Evolutionary conservation across 331 rosid species (phyloP), one percentile per base, ranked within the genome.

Genomic region (Pyrus hybrid): DNA sequence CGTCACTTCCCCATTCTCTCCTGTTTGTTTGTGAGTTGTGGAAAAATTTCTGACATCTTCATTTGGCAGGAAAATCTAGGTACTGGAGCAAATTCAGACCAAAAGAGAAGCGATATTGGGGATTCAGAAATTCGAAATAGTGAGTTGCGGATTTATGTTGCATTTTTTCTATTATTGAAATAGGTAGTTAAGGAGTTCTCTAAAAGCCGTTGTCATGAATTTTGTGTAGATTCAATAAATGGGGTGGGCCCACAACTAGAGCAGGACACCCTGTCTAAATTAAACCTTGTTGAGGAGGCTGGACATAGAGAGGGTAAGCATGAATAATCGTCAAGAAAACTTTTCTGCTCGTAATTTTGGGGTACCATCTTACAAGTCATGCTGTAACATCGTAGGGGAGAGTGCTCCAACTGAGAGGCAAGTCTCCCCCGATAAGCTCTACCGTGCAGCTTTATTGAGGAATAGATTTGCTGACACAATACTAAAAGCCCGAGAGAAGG

Each of bases 241-340:
- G 86, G 71, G 83, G 81, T 73, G 67, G 86, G 76, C 53, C 87
- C 71, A 70, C 85, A n/a, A n/a, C n/a, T 78, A 71, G 92, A 86
- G 75, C 83, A 88, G 49, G 64, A 76, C 51, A 69, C 79, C 32
- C 74, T 30, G 73, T 78, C 77, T 77, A 79, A 81, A 75, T 83
- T 87, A 49, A 69, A 51, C 64, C 75, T 86, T 56, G 61, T 68
- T 33, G 91, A 88, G 41, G 69, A 75, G 80, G 92, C 85, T 86
- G 83, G 62, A 78, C 87, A 66, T 72, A 87, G 80, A 86, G 97
- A 92, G 87, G 97, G 99, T 95, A 92, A 95, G 99, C 88, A 80
- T 85, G 92, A 86, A 81, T 77, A 67, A 81, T 83, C 83, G 49
- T 66, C 73, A 85, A 79, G 88, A 90, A 81, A 87, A 86, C 71